These are phyloP conservation scores for Candida tibetensis DNA, from an alignment of 805 yeast species.

Conservation along the genomic window DNA sequence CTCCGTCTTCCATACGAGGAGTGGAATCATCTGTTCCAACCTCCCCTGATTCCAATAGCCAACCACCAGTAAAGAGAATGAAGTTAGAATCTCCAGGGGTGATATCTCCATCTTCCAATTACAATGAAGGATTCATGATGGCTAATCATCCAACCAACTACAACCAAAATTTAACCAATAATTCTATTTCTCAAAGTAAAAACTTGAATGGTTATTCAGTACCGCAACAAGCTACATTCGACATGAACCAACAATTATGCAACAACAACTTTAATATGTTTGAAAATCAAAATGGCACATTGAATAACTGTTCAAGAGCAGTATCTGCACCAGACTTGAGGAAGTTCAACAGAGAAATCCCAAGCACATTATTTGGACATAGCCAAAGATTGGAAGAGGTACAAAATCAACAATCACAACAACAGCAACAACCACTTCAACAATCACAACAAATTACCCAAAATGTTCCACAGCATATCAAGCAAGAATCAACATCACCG, in stretches of 20 bases:
- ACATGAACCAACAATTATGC: conserved; percentile 9
- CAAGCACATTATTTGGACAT: conserved; percentile 11
- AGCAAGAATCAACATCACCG: not conserved
- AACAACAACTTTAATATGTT: conserved; percentile 13
- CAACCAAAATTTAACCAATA: not conserved
- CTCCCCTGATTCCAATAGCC: conserved; percentile 11
- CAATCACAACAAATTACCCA: too few species aligned
- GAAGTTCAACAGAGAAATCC: conserved; percentile 5
- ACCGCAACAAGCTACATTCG: conserved; percentile 14
- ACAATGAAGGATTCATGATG: conserved; percentile 1
- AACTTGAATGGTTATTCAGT: conserved; percentile 5
- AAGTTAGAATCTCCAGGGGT: conserved; percentile 10
- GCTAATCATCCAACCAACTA: too few species aligned
- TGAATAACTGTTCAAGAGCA: conserved; percentile 9
- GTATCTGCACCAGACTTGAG: conserved; percentile 19
- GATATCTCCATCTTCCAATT: conserved; percentile 6
- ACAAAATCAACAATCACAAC: not conserved
- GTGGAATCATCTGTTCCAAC: conserved; percentile 7
- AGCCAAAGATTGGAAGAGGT: conserved; percentile 4
- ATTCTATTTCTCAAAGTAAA: not conserved
- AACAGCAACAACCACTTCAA: conserved; percentile 2
- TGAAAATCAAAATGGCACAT: conserved; percentile 1
- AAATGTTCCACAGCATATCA: too few species aligned
- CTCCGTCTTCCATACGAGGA: conserved; percentile 7
- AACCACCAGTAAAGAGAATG: conserved; percentile 12